A percentile compares a stretch with the other conserved stretches of the same genome.
These are phyloP conservation scores for Cladosporium sp. DNA, from an alignment of 2,329 filamentous ascomycete species.

Conservation along the genomic window DNA sequence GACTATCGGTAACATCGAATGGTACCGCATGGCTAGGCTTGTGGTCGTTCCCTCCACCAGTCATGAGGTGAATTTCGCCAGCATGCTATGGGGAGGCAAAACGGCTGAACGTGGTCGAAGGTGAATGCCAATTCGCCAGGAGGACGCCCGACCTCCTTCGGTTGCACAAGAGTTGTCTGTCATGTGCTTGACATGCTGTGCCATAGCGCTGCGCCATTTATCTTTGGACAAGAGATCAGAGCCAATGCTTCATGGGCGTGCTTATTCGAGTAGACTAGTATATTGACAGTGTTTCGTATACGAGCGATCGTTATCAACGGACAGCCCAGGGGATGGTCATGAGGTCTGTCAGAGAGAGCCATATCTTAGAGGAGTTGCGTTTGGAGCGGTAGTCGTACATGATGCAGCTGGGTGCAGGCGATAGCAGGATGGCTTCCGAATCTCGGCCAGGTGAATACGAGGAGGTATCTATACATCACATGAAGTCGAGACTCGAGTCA, in stretches of 20 bases:
- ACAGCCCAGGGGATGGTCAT: neutral
- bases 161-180: neutral
- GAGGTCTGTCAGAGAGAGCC: neutral
- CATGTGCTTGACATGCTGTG: constrained; percentile 7
- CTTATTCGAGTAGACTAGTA: neutral
- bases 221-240: neutral
- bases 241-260: constrained; percentile 13
- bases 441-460: neutral
- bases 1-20: neutral
- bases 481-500: no score
- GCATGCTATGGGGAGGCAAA: neutral
- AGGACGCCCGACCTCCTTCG: neutral
- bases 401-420: neutral
- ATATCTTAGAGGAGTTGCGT: neutral
- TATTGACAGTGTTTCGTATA: neutral
- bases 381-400: neutral
- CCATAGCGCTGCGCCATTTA: neutral
- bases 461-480: no score
- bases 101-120: neutral
- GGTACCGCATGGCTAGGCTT: neutral
- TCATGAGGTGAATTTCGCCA: neutral
- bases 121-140: constrained; percentile 8
- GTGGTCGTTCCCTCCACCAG: neutral
- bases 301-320: neutral
- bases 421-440: neutral